Evolutionary conservation across 202 grass and related monocot genomes (phyloP), one percentile per base, ranked within the genome.

Genomic region (Tripidium arundinaceum): DNA sequence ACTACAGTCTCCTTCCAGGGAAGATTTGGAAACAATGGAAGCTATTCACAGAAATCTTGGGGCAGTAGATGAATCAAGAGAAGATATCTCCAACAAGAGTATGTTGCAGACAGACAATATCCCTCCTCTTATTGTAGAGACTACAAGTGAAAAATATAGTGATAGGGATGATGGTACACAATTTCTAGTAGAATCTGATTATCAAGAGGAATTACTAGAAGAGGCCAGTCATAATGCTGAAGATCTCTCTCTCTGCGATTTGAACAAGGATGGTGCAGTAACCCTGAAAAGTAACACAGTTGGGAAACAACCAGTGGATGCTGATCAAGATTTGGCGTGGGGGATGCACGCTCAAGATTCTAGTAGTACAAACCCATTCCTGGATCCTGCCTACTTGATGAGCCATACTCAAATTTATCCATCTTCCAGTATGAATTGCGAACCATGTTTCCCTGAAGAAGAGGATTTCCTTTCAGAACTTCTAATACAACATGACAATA

Each of bases 381-480:
- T 84, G 52, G 75, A 88, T 86, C 77, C 77, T 80, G 70, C 58
- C 11, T 87, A 72, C 80, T 46, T 60, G 68, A 60, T 9, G 52
- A 66, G 34, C 38, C 61, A 76, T 26, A 46, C 78, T 43, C 81
- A 58, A 60, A 84, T 31, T 83, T 68, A 79, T 86, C 62, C 66
- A 39, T 74, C 47, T 62, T 28, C 67, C 42, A 38, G 69, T 77
- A 65, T 42, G 29, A 79, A 40, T 19, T 25, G 72, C 80, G 65
- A 66, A 75, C 31, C 74, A 78, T 74, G 45, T 81, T 70, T 69
- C 40, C 74, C 84, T 70, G 83, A 84, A 78, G 81, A 92, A 70
- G 66, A 89, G 39, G 80, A 87, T 86, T 78, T 86, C 76, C 67
- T 77, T 89, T 84, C 76, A 74, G 77, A 89, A 79, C 65, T 86